A percentile compares a stretch with the other conserved stretches of the same genome.
These are phyloP conservation scores for Lunularia cruciata DNA, from an alignment of 225 moss, liverwort and hornwort species.

Conservation along the genomic window DNA sequence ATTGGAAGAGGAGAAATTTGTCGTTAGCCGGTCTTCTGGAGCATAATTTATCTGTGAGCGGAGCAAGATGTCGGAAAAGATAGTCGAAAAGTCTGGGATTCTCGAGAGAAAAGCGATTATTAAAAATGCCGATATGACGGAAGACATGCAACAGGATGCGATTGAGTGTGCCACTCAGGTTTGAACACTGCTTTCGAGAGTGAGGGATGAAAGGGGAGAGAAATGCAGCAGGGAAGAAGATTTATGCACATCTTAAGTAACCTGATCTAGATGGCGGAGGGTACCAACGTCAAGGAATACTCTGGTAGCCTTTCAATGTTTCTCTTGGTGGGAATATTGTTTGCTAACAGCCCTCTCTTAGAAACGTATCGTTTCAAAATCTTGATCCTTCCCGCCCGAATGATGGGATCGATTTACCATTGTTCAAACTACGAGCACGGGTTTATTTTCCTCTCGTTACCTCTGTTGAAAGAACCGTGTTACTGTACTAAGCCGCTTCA, in stretches of 20 bases:
- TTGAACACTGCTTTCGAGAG: slow-evolving; percentile 14
- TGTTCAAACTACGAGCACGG: no score
- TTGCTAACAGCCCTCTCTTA: no score
- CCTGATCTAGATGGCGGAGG: not conserved
- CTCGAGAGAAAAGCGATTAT: slow-evolving; percentile 97
- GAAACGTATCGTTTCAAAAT: no score
- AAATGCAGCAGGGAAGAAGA: not conserved
- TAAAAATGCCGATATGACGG: slow-evolving; percentile 98
- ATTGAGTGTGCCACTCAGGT: slow-evolving; percentile 97
- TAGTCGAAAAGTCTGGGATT: slow-evolving; percentile 82
- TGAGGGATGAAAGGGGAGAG: not conserved
- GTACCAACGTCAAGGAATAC: not conserved
- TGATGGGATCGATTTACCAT: no score
- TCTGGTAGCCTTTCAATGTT: not conserved
- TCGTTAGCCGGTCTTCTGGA: not conserved
- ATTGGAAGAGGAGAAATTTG: no score
- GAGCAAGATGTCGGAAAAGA: slow-evolving; percentile 70
- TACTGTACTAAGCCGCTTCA: no score
- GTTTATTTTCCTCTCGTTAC: no score
- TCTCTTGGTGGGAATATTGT: no score
- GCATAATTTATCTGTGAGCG: not conserved
- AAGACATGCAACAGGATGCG: slow-evolving; percentile 98
- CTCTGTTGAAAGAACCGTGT: no score
- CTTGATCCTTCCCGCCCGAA: no score
- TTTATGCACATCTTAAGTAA: not conserved